Base-by-base conservation (phyloP, 2,329 filamentous ascomycete genomes). In the Sphaerulina vaccinii region DNA sequence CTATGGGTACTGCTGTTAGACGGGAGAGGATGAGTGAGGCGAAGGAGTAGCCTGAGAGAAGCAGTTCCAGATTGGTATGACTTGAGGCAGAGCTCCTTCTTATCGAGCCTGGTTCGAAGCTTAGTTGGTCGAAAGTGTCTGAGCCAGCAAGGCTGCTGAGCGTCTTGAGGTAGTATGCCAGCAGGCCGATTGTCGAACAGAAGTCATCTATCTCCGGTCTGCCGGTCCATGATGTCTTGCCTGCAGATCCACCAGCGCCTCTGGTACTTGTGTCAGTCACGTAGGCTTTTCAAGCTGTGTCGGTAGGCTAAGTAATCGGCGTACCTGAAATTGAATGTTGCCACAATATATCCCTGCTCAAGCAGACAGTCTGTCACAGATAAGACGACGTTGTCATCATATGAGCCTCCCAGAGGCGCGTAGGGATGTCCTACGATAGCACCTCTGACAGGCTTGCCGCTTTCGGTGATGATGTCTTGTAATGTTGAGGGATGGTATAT, bases 271-370 rank as follows among this genome's bases (percentile, higher is more conserved):
- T 0, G 43, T 63, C 58, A 63, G 62, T 38, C 8, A n/a, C 8
- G 3, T 18, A 21, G 3, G 8, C 13, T 8, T 35, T 11, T 29
- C 4, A 40, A 3, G 16, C 15, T 13, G 9, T 35, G n/a, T 32
- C 24, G n/a, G n/a, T n/a, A n/a, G n/a, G n/a, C 10, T 11, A 18
- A 10, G 18, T 46, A 10, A 9, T 15, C 16, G 16, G 6, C 16
- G 57, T 70, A 91, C 87, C 91, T 81, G 68, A 97, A 96, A 66
- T 97, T 96, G 71, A 97, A 96, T 0, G 90, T 95, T 6, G 80
- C 85, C 2, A 96, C 86, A 1, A 95, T 68, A 63, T 83, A 95
- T 1, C 88, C 88, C 46, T 77, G 72, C 3, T 78, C 74, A n/a
- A 95, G 69, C 39, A 95, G 75, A 52, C 85, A 71, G 1, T 75